phyloP scores from a whole-genome alignment of 2,329 filamentous ascomycete genomes.

The Lithohypha guttulata region DNA sequence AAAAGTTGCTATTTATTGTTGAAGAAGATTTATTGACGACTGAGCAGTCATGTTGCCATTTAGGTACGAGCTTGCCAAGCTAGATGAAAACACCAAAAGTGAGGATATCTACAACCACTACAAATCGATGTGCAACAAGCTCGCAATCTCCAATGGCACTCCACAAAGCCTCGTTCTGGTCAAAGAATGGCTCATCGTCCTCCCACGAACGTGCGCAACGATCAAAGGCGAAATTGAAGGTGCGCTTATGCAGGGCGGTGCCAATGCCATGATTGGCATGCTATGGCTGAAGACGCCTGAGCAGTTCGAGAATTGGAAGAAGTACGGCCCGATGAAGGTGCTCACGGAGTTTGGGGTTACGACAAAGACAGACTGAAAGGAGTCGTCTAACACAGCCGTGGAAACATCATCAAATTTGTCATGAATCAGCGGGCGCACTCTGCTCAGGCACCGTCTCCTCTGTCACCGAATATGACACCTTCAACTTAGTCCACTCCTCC shows the following conservation, averaged over 20 bases:
- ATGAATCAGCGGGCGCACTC: too few relatives aligned
- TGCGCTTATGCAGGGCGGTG: constrained; percentile 22
- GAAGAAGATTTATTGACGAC: too few relatives aligned
- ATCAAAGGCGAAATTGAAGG: constrained; percentile 34
- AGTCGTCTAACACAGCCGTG: too few relatives aligned
- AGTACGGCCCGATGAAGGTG: constrained; percentile 28
- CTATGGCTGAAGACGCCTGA: constrained; percentile 20
- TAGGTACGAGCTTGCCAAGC: neutral
- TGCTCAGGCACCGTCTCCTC: too few relatives aligned
- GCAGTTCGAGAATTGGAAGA: constrained; percentile 30
- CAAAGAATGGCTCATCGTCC: constrained; percentile 36
- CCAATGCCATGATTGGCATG: constrained; percentile 37
- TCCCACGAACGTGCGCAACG: constrained; percentile 32
- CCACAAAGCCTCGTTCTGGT: constrained; percentile 40
- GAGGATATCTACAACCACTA: constrained; percentile 1
- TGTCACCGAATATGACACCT: too few relatives aligned
- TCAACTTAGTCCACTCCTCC: neutral
- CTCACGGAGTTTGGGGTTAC: constrained; percentile 28
- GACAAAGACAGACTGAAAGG: too few relatives aligned
- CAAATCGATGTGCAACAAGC: neutral
- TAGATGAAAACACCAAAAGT: neutral
- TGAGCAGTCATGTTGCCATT: neutral
- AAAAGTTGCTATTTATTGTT: neutral
- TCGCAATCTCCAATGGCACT: constrained; percentile 3
- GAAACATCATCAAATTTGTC: neutral